Evolutionary conservation across 2,329 filamentous ascomycete species (phyloP).

Genomic region (Didymella segeticola): DNA sequence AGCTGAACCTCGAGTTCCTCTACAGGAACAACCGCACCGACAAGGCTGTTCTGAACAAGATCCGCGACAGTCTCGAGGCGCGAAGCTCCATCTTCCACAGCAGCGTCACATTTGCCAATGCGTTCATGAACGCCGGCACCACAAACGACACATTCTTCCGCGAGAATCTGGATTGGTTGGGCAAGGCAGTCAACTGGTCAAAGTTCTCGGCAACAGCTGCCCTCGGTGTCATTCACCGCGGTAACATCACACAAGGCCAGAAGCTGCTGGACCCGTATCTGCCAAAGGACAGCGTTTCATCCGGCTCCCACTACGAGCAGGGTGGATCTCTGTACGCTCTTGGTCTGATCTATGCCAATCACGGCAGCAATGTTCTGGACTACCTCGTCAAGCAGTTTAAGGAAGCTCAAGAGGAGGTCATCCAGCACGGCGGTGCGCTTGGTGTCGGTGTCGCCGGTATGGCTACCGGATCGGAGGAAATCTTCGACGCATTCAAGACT

Average conservation of each 20-base stretch:
- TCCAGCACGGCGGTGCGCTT: slow-evolving; percentile 94
- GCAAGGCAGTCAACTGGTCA: slow-evolving; percentile 99
- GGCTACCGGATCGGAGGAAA: slow-evolving; percentile 88
- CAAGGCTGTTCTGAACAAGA: slow-evolving; percentile 90
- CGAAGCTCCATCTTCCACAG: slow-evolving; percentile 99
- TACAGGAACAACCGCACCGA: slow-evolving; percentile 96
- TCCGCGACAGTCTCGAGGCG: slow-evolving; percentile 92
- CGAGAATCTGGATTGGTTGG: slow-evolving; percentile 96
- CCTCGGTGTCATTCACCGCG: slow-evolving; percentile 93
- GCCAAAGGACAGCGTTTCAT: slow-evolving; percentile 74
- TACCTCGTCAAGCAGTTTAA: slow-evolving; percentile 79
- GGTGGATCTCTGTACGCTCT: slow-evolving; percentile 95
- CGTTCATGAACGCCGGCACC: slow-evolving; percentile 98
- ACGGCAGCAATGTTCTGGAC: slow-evolving; percentile 86
- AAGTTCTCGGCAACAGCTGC: slow-evolving; percentile 98
- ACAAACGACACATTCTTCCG: slow-evolving; percentile 99
- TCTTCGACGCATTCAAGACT: slow-evolving; percentile 88
- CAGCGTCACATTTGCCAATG: slow-evolving; percentile 95
- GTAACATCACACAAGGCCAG: slow-evolving; percentile 90
- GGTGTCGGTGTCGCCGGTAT: slow-evolving; percentile 96
- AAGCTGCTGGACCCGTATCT: slow-evolving; percentile 95
- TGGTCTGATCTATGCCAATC: slow-evolving; percentile 95
- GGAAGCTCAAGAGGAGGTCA: slow-evolving; percentile 83
- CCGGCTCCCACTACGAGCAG: slow-evolving; percentile 90
- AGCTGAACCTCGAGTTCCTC: slow-evolving; percentile 93